Percentiles rank a stretch among this genome's conserved stretches.
These are phyloP conservation scores for Hsuehochloa calcarea DNA, from an alignment of 176 grass and related monocot species.

Conservation along the genomic window DNA sequence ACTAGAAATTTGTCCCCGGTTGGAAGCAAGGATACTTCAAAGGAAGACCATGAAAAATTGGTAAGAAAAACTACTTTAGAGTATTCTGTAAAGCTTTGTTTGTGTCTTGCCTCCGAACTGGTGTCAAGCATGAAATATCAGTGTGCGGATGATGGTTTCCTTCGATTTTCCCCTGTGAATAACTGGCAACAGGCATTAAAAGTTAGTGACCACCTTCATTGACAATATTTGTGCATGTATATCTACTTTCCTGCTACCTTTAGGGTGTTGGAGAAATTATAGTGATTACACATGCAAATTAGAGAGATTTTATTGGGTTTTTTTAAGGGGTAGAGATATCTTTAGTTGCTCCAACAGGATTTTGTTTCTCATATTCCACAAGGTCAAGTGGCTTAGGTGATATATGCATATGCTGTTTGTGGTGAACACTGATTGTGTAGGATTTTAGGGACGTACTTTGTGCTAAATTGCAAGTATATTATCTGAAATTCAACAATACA, in stretches of 20 bases:
- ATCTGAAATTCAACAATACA: conserved; percentile 4
- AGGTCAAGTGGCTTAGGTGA: neutral
- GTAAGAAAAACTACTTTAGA: conserved; percentile 48
- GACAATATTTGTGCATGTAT: neutral
- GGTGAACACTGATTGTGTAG: neutral
- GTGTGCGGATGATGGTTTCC: neutral
- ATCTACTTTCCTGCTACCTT: neutral
- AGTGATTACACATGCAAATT: conserved; percentile 1
- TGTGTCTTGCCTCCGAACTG: conserved; percentile 23
- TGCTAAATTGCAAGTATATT: conserved; percentile 8
- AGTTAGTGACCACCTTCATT: neutral
- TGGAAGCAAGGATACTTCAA: conserved; percentile 31
- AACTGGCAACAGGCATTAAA: neutral
- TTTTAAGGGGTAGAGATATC: neutral
- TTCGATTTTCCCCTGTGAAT: neutral
- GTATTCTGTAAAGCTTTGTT: conserved; percentile 21
- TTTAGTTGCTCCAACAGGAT: conserved; percentile 6
- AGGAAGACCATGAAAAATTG: conserved; percentile 43
- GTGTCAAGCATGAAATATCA: conserved; percentile 14
- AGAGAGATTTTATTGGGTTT: neutral
- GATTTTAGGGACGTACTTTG: conserved; percentile 3
- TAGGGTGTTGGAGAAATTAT: conserved; percentile 8
- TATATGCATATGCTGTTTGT: conserved; percentile 9
- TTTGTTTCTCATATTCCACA: conserved; percentile 2
- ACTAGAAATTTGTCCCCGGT: conserved; percentile 24